Evolutionary conservation across 768 basidiomycete species (phyloP), one percentile per base, ranked within the genome.

Genomic region (Kwoniella mangroviensis): DNA sequence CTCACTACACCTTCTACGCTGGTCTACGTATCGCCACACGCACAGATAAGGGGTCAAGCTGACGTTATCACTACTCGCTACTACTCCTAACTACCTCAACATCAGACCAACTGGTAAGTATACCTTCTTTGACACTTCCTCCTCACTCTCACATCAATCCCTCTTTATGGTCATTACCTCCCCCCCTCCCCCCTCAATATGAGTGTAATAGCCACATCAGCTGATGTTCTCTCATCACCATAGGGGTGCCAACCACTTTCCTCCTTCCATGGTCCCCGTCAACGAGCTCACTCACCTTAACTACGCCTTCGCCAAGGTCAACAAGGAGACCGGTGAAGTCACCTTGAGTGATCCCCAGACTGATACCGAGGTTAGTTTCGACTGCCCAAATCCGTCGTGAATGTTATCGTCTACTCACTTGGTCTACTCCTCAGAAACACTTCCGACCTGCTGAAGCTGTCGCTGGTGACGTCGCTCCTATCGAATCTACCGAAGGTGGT

Each of bases 401-500:
- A 42, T n/a, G 40, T 9, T n/a, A 19, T 42, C 34, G 1, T 11
- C 9, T 11, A 34, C 19, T 17, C 19, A 34, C 28, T 26, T 59
- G 4, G 22, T 56, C 28, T 54, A 19, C 45, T 49, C 4, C 45
- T 13, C 10, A 49, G 45, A 49, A 19, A 49, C 58, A 41, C 41
- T 60, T 60, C 58, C 15, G 41, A 42, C 58, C 58, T 42, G 28
- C 34, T 65, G n/a, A 12, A 42, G 19, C 54, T 54, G 95, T 98
- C 81, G 94, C 95, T 80, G 89, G 91, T 0, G 92, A 90, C 10
- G 96, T 98, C 83, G 91, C 90, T 4, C 98, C 96, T 96, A 91
- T 98, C 83, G 91, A 90, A 4, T 98, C 96, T 97, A 91, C 94
- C 74, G 95, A 98, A 64, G 79, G 79, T 28, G 94, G 94, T 54